Percentiles rank a stretch among this genome's conserved stretches.
Conservation (phyloP, 2,329 filamentous ascomycete species). For the Pestalotiopsis sp. region DNA sequence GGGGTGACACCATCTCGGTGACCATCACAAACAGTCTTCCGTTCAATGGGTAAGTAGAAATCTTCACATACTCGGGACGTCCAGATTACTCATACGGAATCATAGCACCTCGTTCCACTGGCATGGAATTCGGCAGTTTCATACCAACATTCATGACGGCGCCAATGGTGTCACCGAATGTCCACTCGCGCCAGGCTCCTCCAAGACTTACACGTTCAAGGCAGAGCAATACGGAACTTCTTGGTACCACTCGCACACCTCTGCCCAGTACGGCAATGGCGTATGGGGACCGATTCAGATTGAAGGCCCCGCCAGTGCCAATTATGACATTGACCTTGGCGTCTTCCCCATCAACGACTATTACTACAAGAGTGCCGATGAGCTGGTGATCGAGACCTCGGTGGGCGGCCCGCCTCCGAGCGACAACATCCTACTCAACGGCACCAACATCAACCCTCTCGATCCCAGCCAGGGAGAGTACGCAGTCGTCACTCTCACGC, state of each 20-base stretch:
- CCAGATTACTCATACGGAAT: neutral
- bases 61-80: constrained; percentile 19
- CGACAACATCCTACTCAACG: constrained; percentile 48
- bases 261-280: constrained; percentile 54
- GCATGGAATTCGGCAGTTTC: constrained; percentile 48
- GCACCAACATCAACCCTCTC: constrained; percentile 36
- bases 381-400: constrained; percentile 15
- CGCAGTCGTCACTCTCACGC: constrained; percentile 34
- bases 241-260: constrained; percentile 44
- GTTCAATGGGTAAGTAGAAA: constrained; percentile 43
- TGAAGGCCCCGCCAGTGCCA: constrained; percentile 46
- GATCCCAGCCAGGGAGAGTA: constrained; percentile 31
- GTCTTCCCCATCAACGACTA: constrained; percentile 51
- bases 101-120: constrained; percentile 43
- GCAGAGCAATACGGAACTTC: constrained; percentile 38
- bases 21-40: constrained; percentile 71
- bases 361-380: constrained; percentile 41
- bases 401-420: constrained; percentile 27
- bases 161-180: constrained; percentile 47
- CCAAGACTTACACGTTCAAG: constrained; percentile 36
- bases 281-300: constrained; percentile 53
- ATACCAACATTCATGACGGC: constrained; percentile 44
- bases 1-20: constrained; percentile 64
- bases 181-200: constrained; percentile 35
- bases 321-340: constrained; percentile 57